Evolutionary conservation across 192 early-diverging fungal species (phyloP).

Genomic region (Thamnidium elegans): DNA sequence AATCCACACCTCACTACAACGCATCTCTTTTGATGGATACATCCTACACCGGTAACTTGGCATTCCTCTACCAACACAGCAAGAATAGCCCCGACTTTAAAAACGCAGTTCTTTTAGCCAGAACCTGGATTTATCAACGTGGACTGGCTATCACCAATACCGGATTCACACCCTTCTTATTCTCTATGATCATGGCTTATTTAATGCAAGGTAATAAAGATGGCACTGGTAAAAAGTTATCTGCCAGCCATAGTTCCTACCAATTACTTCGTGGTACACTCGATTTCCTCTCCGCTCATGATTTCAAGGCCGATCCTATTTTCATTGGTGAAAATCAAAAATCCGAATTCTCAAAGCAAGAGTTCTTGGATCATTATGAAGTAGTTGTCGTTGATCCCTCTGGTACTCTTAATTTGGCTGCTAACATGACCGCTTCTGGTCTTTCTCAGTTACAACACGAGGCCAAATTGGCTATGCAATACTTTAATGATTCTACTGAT

Average conservation of each 20-base stretch:
- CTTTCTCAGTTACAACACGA: slow-evolving; percentile 76
- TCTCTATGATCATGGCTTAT: slow-evolving; percentile 85
- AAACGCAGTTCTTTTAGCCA: slow-evolving; percentile 77
- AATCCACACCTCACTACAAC: slow-evolving; percentile 90
- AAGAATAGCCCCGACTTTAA: slow-evolving; percentile 72
- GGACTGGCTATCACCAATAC: slow-evolving; percentile 46
- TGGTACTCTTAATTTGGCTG: slow-evolving; percentile 80
- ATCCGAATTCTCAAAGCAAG: slow-evolving; percentile 59
- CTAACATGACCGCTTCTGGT: slow-evolving; percentile 59
- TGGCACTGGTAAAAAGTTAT: slow-evolving; percentile 60
- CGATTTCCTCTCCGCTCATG: slow-evolving; percentile 75
- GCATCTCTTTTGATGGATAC: slow-evolving; percentile 77
- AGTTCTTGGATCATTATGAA: slow-evolving; percentile 65
- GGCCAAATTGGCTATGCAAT: slow-evolving; percentile 56
- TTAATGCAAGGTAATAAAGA: slow-evolving; percentile 63
- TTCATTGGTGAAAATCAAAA: slow-evolving; percentile 66
- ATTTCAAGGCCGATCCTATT: slow-evolving; percentile 61
- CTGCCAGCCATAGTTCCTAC: slow-evolving; percentile 73
- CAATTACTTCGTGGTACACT: slow-evolving; percentile 85
- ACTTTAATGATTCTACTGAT: slow-evolving; percentile 68
- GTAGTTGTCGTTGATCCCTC: slow-evolving; percentile 85
- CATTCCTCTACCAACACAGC: slow-evolving; percentile 71
- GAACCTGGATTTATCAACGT: slow-evolving; percentile 85
- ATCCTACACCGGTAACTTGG: slow-evolving; percentile 68
- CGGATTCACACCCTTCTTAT: slow-evolving; percentile 75